Evolutionary conservation across 495 filamentous ascomycete species (phyloP).

Genomic region (Aspergillus ostianus): DNA sequence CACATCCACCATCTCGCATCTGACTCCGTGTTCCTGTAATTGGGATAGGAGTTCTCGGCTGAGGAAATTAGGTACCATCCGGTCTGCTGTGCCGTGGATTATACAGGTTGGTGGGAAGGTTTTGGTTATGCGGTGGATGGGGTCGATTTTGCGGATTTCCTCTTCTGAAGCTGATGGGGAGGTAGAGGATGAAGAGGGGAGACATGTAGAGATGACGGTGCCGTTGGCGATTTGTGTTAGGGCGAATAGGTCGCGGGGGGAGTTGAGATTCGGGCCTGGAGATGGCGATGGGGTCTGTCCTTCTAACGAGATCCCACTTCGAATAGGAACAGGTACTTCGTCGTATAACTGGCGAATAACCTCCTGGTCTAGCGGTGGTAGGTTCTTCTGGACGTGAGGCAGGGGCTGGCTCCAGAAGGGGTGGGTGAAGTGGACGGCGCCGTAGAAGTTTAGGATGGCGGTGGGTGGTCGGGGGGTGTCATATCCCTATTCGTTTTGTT

Average conservation of each 20-base stretch:
- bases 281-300: slow-evolving; percentile 17
- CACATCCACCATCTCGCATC: slow-evolving; percentile 36
- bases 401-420: slow-evolving; percentile 61
- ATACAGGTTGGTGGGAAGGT: slow-evolving; percentile 34
- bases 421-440: slow-evolving; percentile 33
- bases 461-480: slow-evolving; percentile 21
- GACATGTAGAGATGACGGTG: slow-evolving; percentile 27
- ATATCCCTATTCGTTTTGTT: slow-evolving; percentile 23
- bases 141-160: slow-evolving; percentile 26
- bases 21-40: slow-evolving; percentile 22
- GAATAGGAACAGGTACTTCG: slow-evolving; percentile 27
- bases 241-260: slow-evolving; percentile 31
- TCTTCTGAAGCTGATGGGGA: neutral
- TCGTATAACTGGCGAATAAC: slow-evolving; percentile 30
- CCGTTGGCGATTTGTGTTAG: slow-evolving; percentile 36
- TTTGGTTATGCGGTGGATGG: slow-evolving; percentile 18
- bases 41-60: slow-evolving; percentile 23
- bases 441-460: slow-evolving; percentile 39
- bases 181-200: slow-evolving; percentile 7
- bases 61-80: slow-evolving; percentile 28
- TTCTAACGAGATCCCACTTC: slow-evolving; percentile 34
- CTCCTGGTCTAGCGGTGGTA: slow-evolving; percentile 16
- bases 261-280: too few species aligned
- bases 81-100: slow-evolving; percentile 29
- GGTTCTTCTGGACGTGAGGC: slow-evolving; percentile 54